Base-by-base conservation (phyloP, 2,329 filamentous ascomycete genomes). In the Thelonectria olida region DNA sequence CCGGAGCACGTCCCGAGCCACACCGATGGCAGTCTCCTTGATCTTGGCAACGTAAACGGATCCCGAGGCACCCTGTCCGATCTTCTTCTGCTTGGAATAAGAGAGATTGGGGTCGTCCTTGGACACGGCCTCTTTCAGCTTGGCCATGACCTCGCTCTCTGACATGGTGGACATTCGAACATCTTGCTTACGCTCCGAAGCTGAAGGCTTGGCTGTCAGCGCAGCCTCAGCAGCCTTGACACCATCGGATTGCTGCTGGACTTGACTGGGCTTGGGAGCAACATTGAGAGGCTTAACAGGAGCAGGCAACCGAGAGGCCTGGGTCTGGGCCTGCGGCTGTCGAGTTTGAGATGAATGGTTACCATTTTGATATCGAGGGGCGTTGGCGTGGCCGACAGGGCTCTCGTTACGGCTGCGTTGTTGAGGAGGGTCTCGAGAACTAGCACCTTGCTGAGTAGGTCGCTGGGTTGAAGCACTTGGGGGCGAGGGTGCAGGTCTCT, bases 1-100 rank as follows among this genome's bases (percentile, higher is more conserved):
- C 41, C 91, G 88, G 63, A 97, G 85, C 34, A 97, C 81, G 52
- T 93, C 88, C 62, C 90, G 88, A 20, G 95, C 95, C 67, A 92
- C 87, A n/a, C 93, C 96, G n/a, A 88, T 85, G 2, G 95, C 92
- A 58, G 86, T 90, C 74, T 97, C 92, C 78, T 96, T 96, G 65
- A 99, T 92, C 74, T 96, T 96, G 66, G 96, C 96, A 64, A 99
- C 95, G 74, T 99, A 99, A 48, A 99, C 96, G 20, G 95, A 98
- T 59, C 96, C 96, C 64, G 96, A 99, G 57, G 96, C 96, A 79
- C 96, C 96, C 78, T 99, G 96, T 19, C 96, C 96, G 78, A 99
- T 98, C 85, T 99, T 99, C 86, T 97, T 97, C 80, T 98, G 96
- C 83, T 99, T 99, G 73, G 94, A 95, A 82, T 99, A 99, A 22